Evolutionary conservation across 2,329 filamentous ascomycete genomes (phyloP).

Genomic region (Pyrenophora tritici-repentis): DNA sequence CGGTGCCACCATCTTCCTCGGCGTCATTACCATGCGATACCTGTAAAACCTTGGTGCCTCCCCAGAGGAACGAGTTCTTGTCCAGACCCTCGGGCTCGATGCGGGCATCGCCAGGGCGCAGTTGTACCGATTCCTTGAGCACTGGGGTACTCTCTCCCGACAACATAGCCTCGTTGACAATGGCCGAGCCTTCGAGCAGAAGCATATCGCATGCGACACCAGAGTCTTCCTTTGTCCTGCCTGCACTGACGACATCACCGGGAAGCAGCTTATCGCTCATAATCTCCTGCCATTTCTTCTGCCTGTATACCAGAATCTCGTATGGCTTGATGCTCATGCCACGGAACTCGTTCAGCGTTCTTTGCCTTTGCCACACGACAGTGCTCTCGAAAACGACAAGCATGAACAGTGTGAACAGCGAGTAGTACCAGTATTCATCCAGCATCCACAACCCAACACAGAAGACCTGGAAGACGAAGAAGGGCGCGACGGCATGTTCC

Average conservation of each 20-base stretch:
- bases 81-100: slow-evolving; percentile 91
- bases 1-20: slow-evolving; percentile 64
- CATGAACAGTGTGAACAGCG: slow-evolving; percentile 98
- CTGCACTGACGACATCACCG: slow-evolving; percentile 89
- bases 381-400: slow-evolving; percentile 96
- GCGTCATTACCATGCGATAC: slow-evolving; percentile 84
- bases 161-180: slow-evolving; percentile 99
- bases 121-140: slow-evolving; percentile 91
- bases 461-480: slow-evolving; percentile 99
- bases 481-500: slow-evolving; percentile 96
- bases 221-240: slow-evolving; percentile 93
- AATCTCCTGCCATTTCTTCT: slow-evolving; percentile 85
- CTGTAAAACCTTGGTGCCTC: slow-evolving; percentile 96
- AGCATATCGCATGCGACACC: slow-evolving; percentile 98
- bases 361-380: slow-evolving; percentile 97
- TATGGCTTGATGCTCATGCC: slow-evolving; percentile 99
- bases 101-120: slow-evolving; percentile 78
- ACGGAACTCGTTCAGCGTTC: slow-evolving; percentile 93
- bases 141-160: slow-evolving; percentile 97
- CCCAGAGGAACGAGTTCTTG: slow-evolving; percentile 96
- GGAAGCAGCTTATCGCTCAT: slow-evolving; percentile 91
- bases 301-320: slow-evolving; percentile 86
- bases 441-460: slow-evolving; percentile 98
- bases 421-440: slow-evolving; percentile 99
- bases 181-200: slow-evolving; percentile 89